Percentiles rank a stretch among this genome's conserved stretches.
Evolutionary conservation across 1,284 basidiomycete genomes (phyloP).

Genomic region (Cutaneotrichosporon spelunceum): DNA sequence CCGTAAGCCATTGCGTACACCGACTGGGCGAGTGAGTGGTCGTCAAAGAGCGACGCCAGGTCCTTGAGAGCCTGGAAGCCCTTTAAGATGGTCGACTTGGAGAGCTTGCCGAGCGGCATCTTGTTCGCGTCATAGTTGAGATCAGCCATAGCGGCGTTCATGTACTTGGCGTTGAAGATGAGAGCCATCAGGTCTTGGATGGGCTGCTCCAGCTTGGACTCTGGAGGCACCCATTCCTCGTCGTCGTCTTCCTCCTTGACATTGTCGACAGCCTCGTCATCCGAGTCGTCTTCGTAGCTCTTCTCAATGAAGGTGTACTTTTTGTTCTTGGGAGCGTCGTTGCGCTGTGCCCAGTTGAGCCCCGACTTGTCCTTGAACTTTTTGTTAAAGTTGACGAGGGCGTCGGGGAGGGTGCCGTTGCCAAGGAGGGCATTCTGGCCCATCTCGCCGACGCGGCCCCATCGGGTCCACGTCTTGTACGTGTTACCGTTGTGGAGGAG

Average conservation of each 20-base stretch:
- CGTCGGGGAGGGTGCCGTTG: slow-evolving; percentile 6
- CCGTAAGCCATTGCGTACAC: slow-evolving; percentile 26
- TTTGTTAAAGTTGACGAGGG: slow-evolving; percentile 16
- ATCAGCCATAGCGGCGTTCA: slow-evolving; percentile 60
- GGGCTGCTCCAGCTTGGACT: slow-evolving; percentile 17
- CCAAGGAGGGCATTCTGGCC: slow-evolving; percentile 17
- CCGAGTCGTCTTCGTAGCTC: slow-evolving; percentile 22
- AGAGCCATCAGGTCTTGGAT: slow-evolving; percentile 57
- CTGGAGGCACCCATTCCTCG: slow-evolving; percentile 14
- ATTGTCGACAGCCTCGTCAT: slow-evolving; percentile 12
- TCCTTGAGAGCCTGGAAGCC: slow-evolving; percentile 47
- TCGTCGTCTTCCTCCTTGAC: slow-evolving; percentile 10
- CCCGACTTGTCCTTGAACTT: slow-evolving; percentile 30
- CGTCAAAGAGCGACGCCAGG: slow-evolving; percentile 57
- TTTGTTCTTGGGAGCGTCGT: slow-evolving; percentile 8
- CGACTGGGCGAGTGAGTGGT: slow-evolving; percentile 53
- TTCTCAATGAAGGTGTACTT: slow-evolving; percentile 28
- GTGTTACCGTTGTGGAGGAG: slow-evolving; percentile 9
- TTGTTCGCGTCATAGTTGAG: slow-evolving; percentile 71
- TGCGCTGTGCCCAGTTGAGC: slow-evolving; percentile 18
- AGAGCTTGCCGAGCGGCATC: slow-evolving; percentile 58
- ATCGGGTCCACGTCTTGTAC: slow-evolving; percentile 23
- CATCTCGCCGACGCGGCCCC: slow-evolving; percentile 27
- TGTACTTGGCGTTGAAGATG: slow-evolving; percentile 55
- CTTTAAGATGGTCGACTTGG: slow-evolving; percentile 33